Conservation (phyloP, 768 basidiomycete species). For the Macrolepiota fuliginosa region DNA sequence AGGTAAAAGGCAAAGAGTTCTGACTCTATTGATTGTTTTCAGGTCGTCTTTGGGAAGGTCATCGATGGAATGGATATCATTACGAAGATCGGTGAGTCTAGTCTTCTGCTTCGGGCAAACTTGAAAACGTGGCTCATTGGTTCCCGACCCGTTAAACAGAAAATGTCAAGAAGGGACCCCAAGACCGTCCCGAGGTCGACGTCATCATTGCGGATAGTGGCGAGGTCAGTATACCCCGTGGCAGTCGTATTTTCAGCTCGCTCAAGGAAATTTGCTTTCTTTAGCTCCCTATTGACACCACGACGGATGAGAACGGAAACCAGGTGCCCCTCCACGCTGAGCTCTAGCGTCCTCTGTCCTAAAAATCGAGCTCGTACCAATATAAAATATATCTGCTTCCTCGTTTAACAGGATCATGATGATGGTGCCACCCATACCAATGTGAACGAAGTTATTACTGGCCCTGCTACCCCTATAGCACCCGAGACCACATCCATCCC, state of each 20-base stretch:
- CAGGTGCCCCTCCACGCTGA: slow-evolving; percentile 95
- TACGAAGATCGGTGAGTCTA: slow-evolving; percentile 59
- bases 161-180: slow-evolving; percentile 63
- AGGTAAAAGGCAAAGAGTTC: not conserved
- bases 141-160: slow-evolving; percentile 42
- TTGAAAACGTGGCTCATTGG: not conserved
- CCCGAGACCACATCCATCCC: slow-evolving; percentile 10
- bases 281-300: slow-evolving; percentile 53
- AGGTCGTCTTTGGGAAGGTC: slow-evolving; percentile 94
- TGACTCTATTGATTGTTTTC: slow-evolving; percentile 5
- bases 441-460: slow-evolving; percentile 8
- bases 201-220: slow-evolving; percentile 83
- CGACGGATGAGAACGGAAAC: slow-evolving; percentile 63
- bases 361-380: slow-evolving; percentile 41
- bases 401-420: slow-evolving; percentile 10
- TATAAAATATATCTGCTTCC: slow-evolving; percentile 43
- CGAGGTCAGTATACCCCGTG: slow-evolving; percentile 57
- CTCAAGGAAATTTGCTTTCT: slow-evolving; percentile 15
- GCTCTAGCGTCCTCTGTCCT: slow-evolving; percentile 63
- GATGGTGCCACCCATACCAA: not conserved
- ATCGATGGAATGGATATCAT: slow-evolving; percentile 92
- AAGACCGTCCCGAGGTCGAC: slow-evolving; percentile 74
- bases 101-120: not conserved
- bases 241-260: not conserved
- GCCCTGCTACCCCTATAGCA: not conserved